Percentiles rank a stretch among this genome's conserved stretches.
Conservation (phyloP, 2,329 filamentous ascomycete genomes). For the Penicillium verrucosum region DNA sequence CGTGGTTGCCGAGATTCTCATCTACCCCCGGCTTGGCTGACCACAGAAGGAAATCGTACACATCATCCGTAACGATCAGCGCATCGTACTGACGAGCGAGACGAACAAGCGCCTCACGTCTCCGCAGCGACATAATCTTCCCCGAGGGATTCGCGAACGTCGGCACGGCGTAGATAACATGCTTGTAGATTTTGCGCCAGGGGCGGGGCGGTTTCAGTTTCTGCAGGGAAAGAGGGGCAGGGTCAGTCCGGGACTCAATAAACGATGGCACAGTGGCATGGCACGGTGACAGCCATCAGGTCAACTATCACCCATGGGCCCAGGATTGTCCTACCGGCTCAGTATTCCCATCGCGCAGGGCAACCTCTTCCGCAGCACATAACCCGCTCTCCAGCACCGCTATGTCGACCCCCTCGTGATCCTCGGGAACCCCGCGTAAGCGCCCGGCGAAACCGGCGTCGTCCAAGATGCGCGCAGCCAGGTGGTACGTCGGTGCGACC, state of each 20-base stretch:
- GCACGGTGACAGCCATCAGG: not conserved
- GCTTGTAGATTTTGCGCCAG: slow-evolving; percentile 74
- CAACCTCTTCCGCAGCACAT: slow-evolving; percentile 48
- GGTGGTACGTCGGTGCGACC: slow-evolving; percentile 76
- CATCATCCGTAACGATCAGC: slow-evolving; percentile 83
- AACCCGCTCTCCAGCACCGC: slow-evolving; percentile 55
- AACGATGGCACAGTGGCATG: slow-evolving; percentile 3
- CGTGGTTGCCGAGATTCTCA: slow-evolving; percentile 31
- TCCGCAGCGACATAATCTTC: slow-evolving; percentile 69
- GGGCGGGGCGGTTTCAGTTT: slow-evolving; percentile 57
- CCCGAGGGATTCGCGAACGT: slow-evolving; percentile 87
- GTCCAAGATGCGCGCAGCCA: slow-evolving; percentile 81
- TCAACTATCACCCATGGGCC: not conserved
- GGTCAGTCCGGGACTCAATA: slow-evolving; percentile 3
- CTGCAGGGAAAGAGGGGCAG: slow-evolving; percentile 29
- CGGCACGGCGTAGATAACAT: slow-evolving; percentile 84
- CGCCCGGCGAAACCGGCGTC: slow-evolving; percentile 71
- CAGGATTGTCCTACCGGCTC: slow-evolving; percentile 41
- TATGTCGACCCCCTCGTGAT: slow-evolving; percentile 72
- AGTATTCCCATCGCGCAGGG: slow-evolving; percentile 36
- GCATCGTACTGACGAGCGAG: slow-evolving; percentile 76
- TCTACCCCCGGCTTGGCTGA: slow-evolving; percentile 38
- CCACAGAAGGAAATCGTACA: slow-evolving; percentile 93
- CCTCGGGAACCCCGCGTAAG: slow-evolving; percentile 69
- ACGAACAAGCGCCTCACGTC: slow-evolving; percentile 66